Conservation (phyloP, 352 stramenopile genomes). For the Phytophthora sansomeana region DNA sequence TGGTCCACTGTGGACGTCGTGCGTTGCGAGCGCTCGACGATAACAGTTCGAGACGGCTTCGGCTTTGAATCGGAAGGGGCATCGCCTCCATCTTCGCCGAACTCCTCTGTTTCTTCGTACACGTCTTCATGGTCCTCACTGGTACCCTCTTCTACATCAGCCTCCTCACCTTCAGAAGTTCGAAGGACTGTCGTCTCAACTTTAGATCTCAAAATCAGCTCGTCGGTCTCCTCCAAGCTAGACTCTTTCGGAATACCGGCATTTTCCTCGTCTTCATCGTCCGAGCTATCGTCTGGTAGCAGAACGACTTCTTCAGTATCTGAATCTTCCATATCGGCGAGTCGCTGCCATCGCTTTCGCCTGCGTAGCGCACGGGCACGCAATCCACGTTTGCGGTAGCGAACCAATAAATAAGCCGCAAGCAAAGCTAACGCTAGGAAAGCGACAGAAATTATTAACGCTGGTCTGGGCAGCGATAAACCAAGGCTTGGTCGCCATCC, state of each 20-base stretch:
- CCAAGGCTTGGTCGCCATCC: neutral
- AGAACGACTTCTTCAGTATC: conserved; percentile 60
- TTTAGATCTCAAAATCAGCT: conserved; percentile 11
- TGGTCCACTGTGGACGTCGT: conserved; percentile 14
- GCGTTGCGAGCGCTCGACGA: conserved; percentile 6
- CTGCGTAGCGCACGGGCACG: conserved; percentile 8
- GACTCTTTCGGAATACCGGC: conserved; percentile 8
- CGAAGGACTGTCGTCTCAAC: conserved; percentile 8
- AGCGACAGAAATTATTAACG: conserved; percentile 18
- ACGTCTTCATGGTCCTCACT: conserved; percentile 9
- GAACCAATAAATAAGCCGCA: conserved; percentile 38
- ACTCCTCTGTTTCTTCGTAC: conserved; percentile 17
- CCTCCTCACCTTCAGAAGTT: conserved; percentile 17
- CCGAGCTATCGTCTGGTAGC: conserved; percentile 32
- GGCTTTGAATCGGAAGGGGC: neutral
- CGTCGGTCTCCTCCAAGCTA: conserved; percentile 17
- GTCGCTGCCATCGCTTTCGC: conserved; percentile 46
- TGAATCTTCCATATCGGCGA: conserved; percentile 23
- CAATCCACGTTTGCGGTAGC: conserved; percentile 28
- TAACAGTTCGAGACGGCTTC: conserved; percentile 3
- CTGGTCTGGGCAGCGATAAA: neutral
- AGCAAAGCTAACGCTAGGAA: conserved; percentile 39
- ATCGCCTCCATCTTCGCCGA: conserved; percentile 7
- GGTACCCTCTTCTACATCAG: conserved; percentile 15
- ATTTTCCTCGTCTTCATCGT: conserved; percentile 22